Base-by-base conservation (phyloP, 164 flowering plant genomes). In the Amborella trichopoda region DNA sequence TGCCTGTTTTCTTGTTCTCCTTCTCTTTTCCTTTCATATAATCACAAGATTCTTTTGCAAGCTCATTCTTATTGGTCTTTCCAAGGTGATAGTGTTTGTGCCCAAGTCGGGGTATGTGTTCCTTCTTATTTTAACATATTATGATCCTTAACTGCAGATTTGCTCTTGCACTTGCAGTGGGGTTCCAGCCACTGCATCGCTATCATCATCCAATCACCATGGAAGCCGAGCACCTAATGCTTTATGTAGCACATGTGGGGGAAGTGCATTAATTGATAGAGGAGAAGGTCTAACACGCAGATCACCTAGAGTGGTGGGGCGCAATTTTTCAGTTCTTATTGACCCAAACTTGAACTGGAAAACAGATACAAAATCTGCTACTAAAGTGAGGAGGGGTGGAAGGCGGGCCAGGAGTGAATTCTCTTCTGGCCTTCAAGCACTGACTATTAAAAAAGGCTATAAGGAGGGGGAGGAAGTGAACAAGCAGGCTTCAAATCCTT, bases 321-420 rank as follows among this genome's bases (percentile, higher is more conserved):
- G 58, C 42, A 64, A 65, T 25, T 56, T 64, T 49, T 39, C 54
- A 1, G 59, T 52, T 42, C 48, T 65, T 40, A 51, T 68, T 24
- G 54, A 58, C 39, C 50, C 65, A 44, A 59, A 62, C 39, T 54
- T 60, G 64, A 42, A 40, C 33, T 65, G 69, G 73, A 64, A 61
- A 44, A 59, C 55, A 2, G 60, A 55, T 52, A 55, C 65, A 1
- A 69, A 65, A 55, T n/a, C n/a, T n/a, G n/a, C n/a, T n/a, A n/a
- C n/a, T n/a, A 64, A 64, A 45, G 64, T 44, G 25, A 39, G 63
- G 48, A 59, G 60, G 23, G 49, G 63, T 5, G 32, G 65, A 11
- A 66, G 74, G 46, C 59, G 74, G 18, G 55, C 64, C 8, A 54
- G 66, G 56, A 6, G 40, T 32, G 42, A 47, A 32, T 42, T 42